A percentile compares a stretch with the other conserved stretches of the same genome.
These are phyloP conservation scores for Meyerozyma elateridarum DNA, from an alignment of 1,139 yeast species.

Conservation along the genomic window DNA sequence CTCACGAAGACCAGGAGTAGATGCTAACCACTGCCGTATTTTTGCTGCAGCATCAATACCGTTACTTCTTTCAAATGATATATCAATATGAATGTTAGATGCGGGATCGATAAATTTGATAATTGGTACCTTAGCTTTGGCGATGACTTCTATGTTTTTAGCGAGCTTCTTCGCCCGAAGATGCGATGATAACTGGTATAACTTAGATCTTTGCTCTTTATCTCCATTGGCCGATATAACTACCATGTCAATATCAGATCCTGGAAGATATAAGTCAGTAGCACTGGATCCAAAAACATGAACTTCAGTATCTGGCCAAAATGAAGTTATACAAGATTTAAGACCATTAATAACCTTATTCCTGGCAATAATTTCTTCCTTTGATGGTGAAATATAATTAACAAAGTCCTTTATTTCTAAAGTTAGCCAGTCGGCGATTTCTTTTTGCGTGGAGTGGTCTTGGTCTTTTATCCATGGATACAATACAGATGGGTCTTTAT, in stretches of 20 bases:
- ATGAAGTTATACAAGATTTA: constrained; percentile 46
- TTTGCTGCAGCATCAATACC: constrained; percentile 83
- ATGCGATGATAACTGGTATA: constrained; percentile 73
- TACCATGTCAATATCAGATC: constrained; percentile 96
- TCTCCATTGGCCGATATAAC: constrained; percentile 61
- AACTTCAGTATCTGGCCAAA: constrained; percentile 81
- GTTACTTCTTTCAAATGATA: constrained; percentile 84
- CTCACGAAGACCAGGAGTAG: constrained; percentile 80
- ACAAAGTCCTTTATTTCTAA: constrained; percentile 85
- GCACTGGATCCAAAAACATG: constrained; percentile 96
- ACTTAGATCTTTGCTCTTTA: constrained; percentile 61
- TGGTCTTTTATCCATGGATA: constrained; percentile 81
- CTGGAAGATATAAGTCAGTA: constrained; percentile 89
- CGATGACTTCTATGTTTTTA: constrained; percentile 75
- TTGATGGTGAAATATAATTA: constrained; percentile 81
- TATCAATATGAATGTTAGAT: constrained; percentile 75
- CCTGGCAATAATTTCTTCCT: constrained; percentile 65
- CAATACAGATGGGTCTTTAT: constrained; percentile 29
- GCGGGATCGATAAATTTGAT: constrained; percentile 81
- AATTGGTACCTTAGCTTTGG: constrained; percentile 92
- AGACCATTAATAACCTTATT: constrained; percentile 62
- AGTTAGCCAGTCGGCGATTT: constrained; percentile 83
- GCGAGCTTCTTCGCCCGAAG: constrained; percentile 64
- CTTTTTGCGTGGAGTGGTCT: constrained; percentile 69
- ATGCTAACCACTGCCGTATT: constrained; percentile 69